A percentile compares a stretch with the other conserved stretches of the same genome.
Evolutionary conservation across 306 rosid genomes (phyloP).

Genomic region (Pueraria montana): DNA sequence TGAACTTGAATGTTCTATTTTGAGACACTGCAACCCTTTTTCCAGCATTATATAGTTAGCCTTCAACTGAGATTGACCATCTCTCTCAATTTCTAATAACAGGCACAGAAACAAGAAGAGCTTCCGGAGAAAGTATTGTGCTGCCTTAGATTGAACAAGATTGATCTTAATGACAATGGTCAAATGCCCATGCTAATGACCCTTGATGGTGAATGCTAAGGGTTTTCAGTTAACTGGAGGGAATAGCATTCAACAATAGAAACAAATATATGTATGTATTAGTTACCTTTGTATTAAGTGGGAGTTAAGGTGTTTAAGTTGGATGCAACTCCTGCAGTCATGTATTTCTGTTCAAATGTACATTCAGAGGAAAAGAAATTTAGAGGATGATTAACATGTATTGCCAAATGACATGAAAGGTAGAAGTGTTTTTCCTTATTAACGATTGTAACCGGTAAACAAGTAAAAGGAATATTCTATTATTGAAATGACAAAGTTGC

Average conservation of each 20-base stretch:
- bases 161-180: slow-evolving; percentile 77
- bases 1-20: slow-evolving; percentile 5
- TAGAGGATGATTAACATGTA: slow-evolving; percentile 10
- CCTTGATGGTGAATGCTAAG: slow-evolving; percentile 55
- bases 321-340: slow-evolving; percentile 16
- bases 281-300: neutral
- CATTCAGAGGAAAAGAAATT: neutral
- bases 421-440: neutral
- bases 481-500: slow-evolving; percentile 9
- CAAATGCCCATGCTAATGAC: slow-evolving; percentile 78
- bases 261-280: slow-evolving; percentile 1
- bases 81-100: neutral
- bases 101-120: slow-evolving; percentile 97
- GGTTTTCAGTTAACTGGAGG: slow-evolving; percentile 30
- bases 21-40: neutral
- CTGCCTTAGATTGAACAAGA: slow-evolving; percentile 90
- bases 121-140: slow-evolving; percentile 91
- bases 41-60: neutral
- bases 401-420: neutral
- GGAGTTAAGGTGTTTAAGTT: slow-evolving; percentile 14
- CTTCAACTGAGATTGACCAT: slow-evolving; percentile 36
- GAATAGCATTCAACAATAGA: slow-evolving; percentile 26
- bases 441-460: slow-evolving; percentile 34
- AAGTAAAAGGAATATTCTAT: slow-evolving; percentile 16
- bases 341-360: slow-evolving; percentile 27